phyloP scores from a whole-genome alignment of 1,284 basidiomycete species.

The Caloboletus firmus region DNA sequence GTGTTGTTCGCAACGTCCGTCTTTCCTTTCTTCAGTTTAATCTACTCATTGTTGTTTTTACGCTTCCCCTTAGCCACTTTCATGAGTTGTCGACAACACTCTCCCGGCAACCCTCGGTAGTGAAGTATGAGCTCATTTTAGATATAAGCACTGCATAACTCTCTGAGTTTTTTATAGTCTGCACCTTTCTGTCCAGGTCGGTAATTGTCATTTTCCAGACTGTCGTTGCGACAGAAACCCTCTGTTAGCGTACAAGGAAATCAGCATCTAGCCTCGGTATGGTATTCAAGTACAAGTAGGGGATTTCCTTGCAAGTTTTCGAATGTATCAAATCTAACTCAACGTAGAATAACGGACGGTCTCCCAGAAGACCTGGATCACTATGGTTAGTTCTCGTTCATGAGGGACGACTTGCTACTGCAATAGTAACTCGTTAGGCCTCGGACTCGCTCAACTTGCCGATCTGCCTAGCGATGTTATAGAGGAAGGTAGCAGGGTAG shows the following conservation, averaged over 20 bases:
- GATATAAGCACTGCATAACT: conserved; percentile 10
- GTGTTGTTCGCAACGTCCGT: conserved; percentile 88
- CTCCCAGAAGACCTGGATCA: conserved; percentile 55
- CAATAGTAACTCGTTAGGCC: conserved; percentile 45
- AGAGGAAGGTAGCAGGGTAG: conserved; percentile 58
- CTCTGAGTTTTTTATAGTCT: conserved; percentile 47
- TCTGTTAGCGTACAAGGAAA: conserved; percentile 48
- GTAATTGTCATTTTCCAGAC: conserved; percentile 7
- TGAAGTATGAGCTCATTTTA: conserved; percentile 56
- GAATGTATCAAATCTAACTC: background rate
- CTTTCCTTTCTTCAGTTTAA: background rate
- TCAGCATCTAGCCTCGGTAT: conserved; percentile 62
- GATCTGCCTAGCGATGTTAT: conserved; percentile 75
- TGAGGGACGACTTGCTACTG: background rate
- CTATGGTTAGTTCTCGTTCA: conserved; percentile 52
- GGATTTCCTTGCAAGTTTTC: background rate
- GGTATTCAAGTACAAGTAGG: conserved; percentile 78
- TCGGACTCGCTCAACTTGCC: conserved; percentile 82
- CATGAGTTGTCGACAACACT: conserved; percentile 67
- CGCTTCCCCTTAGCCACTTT: conserved; percentile 57
- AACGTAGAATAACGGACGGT: conserved; percentile 60
- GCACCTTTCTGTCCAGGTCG: conserved; percentile 79
- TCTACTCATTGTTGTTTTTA: background rate
- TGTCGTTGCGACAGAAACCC: background rate
- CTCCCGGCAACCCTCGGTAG: conserved; percentile 67